Percentiles rank a stretch among this genome's conserved stretches.
Evolutionary conservation across 2,329 filamentous ascomycete genomes (phyloP).

Genomic region (Colletotrichum sojae): DNA sequence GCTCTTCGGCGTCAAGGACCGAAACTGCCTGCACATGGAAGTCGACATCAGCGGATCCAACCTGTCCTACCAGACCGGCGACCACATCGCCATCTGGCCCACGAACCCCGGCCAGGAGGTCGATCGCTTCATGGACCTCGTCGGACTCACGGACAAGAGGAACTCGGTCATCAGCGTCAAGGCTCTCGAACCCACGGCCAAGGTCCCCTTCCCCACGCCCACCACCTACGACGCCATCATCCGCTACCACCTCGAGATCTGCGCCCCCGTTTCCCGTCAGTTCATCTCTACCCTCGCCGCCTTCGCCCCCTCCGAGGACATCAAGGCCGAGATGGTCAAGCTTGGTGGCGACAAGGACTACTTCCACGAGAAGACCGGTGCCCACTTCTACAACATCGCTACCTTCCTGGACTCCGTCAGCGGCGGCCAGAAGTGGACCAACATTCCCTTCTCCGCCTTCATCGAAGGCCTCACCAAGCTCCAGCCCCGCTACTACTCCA

Average conservation of each 20-base stretch:
- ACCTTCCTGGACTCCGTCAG: slow-evolving; percentile 83
- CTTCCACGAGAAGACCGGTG: slow-evolving; percentile 88
- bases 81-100: slow-evolving; percentile 98
- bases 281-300: slow-evolving; percentile 89
- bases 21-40: slow-evolving; percentile 98
- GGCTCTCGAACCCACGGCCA: slow-evolving; percentile 92
- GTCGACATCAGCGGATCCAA: slow-evolving; percentile 92
- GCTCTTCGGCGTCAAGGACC: slow-evolving; percentile 88
- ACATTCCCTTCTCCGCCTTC: slow-evolving; percentile 92
- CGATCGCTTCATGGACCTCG: slow-evolving; percentile 86
- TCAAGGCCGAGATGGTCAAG: slow-evolving; percentile 89
- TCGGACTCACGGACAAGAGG: slow-evolving; percentile 83
- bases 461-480: slow-evolving; percentile 96
- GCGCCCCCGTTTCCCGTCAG: slow-evolving; percentile 95
- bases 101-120: slow-evolving; percentile 95
- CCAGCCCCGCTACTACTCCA: slow-evolving; percentile 98
- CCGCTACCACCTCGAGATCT: slow-evolving; percentile 97
- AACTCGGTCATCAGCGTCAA: slow-evolving; percentile 90
- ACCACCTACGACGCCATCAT: slow-evolving; percentile 95
- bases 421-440: slow-evolving; percentile 82
- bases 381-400: slow-evolving; percentile 89
- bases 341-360: slow-evolving; percentile 95
- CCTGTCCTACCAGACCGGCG: slow-evolving; percentile 93
- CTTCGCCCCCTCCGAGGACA: slow-evolving; percentile 87
- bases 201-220: slow-evolving; percentile 96